These are phyloP conservation scores for Phytophthora lateralis DNA, from an alignment of 352 stramenopile species.

Conservation along the genomic window DNA sequence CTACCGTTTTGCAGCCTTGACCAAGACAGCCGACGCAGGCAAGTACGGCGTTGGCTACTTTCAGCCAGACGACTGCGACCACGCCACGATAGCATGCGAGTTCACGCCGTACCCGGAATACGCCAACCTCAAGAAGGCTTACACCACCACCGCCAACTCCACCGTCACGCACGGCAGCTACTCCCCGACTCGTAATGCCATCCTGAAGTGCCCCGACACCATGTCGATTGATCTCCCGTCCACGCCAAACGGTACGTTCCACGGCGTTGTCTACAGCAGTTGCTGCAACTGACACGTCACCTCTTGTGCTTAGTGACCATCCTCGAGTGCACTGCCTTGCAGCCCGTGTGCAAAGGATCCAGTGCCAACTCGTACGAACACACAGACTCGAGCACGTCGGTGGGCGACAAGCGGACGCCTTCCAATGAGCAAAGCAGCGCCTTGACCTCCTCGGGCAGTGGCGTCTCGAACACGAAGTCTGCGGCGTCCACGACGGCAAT, in stretches of 20 bases:
- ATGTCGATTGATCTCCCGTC: constrained; percentile 39
- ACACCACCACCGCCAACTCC: constrained; percentile 68
- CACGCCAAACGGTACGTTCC: constrained; percentile 41
- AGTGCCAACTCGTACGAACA: constrained; percentile 65
- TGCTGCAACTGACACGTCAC: constrained; percentile 4
- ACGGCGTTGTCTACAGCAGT: constrained; percentile 11
- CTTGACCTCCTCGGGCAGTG: constrained; percentile 15
- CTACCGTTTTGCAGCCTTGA: constrained; percentile 35
- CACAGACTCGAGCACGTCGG: constrained; percentile 16
- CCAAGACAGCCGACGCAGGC: constrained; percentile 50
- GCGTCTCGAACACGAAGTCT: constrained; percentile 12
- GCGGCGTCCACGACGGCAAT: constrained; percentile 3
- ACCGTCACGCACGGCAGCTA: constrained; percentile 50
- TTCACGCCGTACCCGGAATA: constrained; percentile 80
- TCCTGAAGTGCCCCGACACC: constrained; percentile 48
- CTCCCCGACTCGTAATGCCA: constrained; percentile 36
- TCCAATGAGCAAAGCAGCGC: constrained; percentile 23
- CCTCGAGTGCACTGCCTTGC: constrained; percentile 50
- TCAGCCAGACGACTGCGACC: constrained; percentile 65
- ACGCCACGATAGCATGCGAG: constrained; percentile 53
- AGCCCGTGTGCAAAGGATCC: constrained; percentile 61
- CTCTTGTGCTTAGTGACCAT: constrained; percentile 40
- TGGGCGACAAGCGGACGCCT: constrained; percentile 39
- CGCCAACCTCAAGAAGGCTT: constrained; percentile 73
- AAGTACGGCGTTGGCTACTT: constrained; percentile 85